Base-by-base conservation (phyloP, 768 basidiomycete species). In the Cystofilobasidium bisporidii region DNA sequence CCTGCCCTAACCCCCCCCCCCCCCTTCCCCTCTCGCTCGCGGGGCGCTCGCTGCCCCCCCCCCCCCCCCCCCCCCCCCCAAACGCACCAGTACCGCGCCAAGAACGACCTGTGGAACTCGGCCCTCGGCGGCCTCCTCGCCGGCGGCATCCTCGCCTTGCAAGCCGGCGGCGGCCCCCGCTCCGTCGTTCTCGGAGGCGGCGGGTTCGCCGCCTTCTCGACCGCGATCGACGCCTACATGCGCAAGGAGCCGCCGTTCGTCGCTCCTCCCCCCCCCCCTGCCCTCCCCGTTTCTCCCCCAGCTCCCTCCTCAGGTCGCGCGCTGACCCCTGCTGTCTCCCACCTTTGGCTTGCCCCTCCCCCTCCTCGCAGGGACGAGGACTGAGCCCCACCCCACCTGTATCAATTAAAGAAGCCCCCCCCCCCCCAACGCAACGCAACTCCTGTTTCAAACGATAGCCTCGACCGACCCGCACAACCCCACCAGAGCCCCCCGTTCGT, bases 51-150 rank as follows among this genome's bases (percentile, higher is more conserved):
- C 17, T 38, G 3, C 0, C 22, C 40, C n/a, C 18, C 40, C 38
- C 55, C 36, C 30, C 14, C 10, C 20, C 24, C 55, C 32, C 60
- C 53, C 24, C 48, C 15, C 22, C 3, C 10, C 41, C 36, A 5
- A 12, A 12, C 36, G 36, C 36, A 36, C n/a, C 2, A 96, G 93
- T 98, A 96, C 78, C 91, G 94, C 55, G 93, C 91, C 12, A 91
- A 86, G 78, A 93, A 96, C 74, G 94, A 98, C 76, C 89, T 97
- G 72, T 86, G 85, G 65, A 98, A 98, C 75, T 87, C 91, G 14
- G 83, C 91, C 22, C 83, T 86, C 17, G 87, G 89, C 9, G 94
- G 94, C 1, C 91, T 94, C 75, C 75, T 92, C 5, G 84, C 91
- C 3, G 94, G 94, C 33, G 91, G 87, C 43, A 80, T 96, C 24